Evolutionary conservation across 176 grass and related monocot genomes (phyloP).

Genomic region (Themeda triandra): DNA sequence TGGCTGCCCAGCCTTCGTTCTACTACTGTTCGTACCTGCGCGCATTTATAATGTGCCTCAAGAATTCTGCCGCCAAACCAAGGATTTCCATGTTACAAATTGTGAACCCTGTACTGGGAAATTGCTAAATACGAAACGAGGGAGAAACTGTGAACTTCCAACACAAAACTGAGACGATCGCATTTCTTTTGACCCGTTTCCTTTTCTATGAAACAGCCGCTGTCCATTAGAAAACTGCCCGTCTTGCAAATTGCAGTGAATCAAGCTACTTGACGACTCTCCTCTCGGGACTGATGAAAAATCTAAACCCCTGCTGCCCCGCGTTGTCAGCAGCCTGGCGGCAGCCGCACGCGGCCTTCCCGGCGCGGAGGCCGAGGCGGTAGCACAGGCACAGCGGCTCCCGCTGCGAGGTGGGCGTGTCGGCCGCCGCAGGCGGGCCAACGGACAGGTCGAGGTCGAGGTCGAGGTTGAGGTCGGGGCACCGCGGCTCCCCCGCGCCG

Average conservation of each 20-base stretch:
- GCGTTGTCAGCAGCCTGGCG: constrained; percentile 30
- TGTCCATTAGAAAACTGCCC: background rate
- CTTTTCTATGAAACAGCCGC: background rate
- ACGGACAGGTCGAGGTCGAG: constrained; percentile 62
- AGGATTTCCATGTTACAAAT: background rate
- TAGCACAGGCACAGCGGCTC: constrained; percentile 65
- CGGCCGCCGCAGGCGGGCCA: constrained; percentile 30
- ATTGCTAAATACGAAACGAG: background rate
- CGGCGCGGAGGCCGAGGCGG: constrained; percentile 46
- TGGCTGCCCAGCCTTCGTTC: background rate
- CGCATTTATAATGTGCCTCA: background rate
- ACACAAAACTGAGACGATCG: background rate
- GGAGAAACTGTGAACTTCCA: background rate
- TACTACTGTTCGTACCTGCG: background rate
- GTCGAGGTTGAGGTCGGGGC: constrained; percentile 78
- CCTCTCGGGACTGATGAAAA: constrained; percentile 38
- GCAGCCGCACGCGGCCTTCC: constrained; percentile 51
- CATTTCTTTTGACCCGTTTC: background rate
- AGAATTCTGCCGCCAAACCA: background rate
- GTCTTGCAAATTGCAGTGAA: constrained; percentile 35
- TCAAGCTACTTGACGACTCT: background rate
- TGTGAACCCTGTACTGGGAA: too few species aligned
- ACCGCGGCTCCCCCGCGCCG: constrained; percentile 48
- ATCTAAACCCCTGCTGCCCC: constrained; percentile 35
- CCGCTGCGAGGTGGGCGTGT: constrained; percentile 40